Conservation (phyloP, 495 filamentous ascomycete genomes). For the Penicillium tannophilum region DNA sequence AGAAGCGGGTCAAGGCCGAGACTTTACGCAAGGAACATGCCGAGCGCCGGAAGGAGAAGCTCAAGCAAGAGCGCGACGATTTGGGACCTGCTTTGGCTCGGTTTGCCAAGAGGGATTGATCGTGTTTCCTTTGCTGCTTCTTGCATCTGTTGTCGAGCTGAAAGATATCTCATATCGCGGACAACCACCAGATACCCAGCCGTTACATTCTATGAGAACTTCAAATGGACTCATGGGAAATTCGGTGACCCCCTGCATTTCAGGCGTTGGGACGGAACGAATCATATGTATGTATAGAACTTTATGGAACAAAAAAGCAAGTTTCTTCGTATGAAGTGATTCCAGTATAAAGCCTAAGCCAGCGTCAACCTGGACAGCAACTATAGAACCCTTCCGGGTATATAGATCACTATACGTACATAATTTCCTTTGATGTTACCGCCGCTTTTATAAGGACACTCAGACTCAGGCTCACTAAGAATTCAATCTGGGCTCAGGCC, state of each 20-base stretch:
- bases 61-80: slow-evolving; percentile 62
- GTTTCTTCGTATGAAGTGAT: slow-evolving; percentile 13
- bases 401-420: too few species aligned
- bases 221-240: slow-evolving; percentile 4
- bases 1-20: slow-evolving; percentile 70
- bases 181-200: slow-evolving; percentile 30
- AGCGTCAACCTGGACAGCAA: too few species aligned
- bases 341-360: not conserved
- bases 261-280: slow-evolving; percentile 32
- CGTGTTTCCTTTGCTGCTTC: slow-evolving; percentile 16
- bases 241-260: slow-evolving; percentile 32
- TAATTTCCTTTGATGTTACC: too few species aligned
- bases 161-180: slow-evolving; percentile 4
- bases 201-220: slow-evolving; percentile 23
- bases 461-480: too few species aligned
- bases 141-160: slow-evolving; percentile 4
- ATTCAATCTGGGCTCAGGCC: too few species aligned
- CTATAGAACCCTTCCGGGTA: too few species aligned
- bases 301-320: slow-evolving; percentile 26
- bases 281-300: slow-evolving; percentile 25
- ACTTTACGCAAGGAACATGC: slow-evolving; percentile 65
- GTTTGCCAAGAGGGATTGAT: slow-evolving; percentile 59
- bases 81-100: slow-evolving; percentile 72
- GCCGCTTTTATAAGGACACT: too few species aligned
- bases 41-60: slow-evolving; percentile 61